Evolutionary conservation across 352 stramenopile genomes (phyloP).

Genomic region (Phytophthora pluvialis): DNA sequence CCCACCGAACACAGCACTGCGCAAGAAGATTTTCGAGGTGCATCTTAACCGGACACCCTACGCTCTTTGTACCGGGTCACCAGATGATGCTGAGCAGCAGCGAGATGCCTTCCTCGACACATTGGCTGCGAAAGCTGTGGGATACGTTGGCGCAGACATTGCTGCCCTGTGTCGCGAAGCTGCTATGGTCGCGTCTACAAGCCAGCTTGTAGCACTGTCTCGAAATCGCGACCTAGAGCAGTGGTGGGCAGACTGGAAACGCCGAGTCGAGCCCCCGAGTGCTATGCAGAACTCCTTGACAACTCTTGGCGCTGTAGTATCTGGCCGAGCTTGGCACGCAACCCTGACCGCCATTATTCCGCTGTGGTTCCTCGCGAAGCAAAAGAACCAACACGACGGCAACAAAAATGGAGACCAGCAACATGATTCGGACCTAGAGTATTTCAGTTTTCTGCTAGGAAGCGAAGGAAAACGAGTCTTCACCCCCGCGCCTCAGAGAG

Average conservation of each 20-base stretch:
- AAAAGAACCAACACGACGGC: conserved; percentile 11
- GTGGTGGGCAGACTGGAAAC: conserved; percentile 74
- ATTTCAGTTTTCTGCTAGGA: conserved; percentile 57
- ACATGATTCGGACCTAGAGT: conserved; percentile 28
- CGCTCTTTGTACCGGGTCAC: conserved; percentile 19
- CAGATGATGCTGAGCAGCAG: conserved; percentile 19
- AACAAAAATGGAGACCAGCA: not conserved
- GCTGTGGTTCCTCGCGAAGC: conserved; percentile 70
- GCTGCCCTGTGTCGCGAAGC: conserved; percentile 79
- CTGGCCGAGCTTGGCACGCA: conserved; percentile 61
- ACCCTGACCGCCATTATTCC: conserved; percentile 73
- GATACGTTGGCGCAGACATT: conserved; percentile 86
- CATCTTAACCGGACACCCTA: conserved; percentile 59
- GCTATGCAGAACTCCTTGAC: conserved; percentile 22
- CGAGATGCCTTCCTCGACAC: conserved; percentile 41
- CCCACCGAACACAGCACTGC: conserved; percentile 46
- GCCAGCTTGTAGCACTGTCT: conserved; percentile 65
- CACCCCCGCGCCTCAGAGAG: not conserved
- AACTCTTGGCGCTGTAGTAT: conserved; percentile 50
- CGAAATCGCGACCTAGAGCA: conserved; percentile 51
- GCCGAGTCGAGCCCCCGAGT: conserved; percentile 44
- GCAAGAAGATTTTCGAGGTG: conserved; percentile 71
- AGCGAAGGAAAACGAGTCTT: conserved; percentile 6
- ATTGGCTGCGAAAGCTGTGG: conserved; percentile 61
- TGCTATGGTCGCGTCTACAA: conserved; percentile 65